phyloP scores from a whole-genome alignment of 768 basidiomycete species.

The Coprinopsis sp. region DNA sequence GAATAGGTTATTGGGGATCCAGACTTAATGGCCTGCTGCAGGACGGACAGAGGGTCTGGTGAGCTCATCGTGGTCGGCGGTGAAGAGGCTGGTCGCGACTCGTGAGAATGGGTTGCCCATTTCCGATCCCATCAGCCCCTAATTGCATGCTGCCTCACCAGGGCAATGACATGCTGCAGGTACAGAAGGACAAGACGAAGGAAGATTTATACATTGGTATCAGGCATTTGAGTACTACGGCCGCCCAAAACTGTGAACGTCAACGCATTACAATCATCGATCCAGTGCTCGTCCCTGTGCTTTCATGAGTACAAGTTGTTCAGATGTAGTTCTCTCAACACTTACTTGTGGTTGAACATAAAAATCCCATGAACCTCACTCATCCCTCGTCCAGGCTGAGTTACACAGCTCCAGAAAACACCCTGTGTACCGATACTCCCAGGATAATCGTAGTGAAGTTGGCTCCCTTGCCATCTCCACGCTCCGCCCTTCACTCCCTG shows the following conservation, averaged over 20 bases:
- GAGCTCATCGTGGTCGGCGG: conserved; percentile 23
- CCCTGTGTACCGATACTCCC: conserved; percentile 35
- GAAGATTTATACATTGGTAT: no score
- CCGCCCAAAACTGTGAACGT: neutral
- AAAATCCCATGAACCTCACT: conserved; percentile 41
- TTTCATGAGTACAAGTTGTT: no score
- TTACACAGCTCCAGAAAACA: conserved; percentile 11
- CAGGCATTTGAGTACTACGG: neutral
- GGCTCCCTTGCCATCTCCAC: conserved; percentile 55
- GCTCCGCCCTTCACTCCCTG: conserved; percentile 35
- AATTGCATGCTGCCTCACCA: no score
- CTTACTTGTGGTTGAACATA: conserved; percentile 10
- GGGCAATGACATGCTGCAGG: no score
- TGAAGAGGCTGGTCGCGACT: neutral
- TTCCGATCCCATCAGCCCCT: no score
- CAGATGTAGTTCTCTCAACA: neutral
- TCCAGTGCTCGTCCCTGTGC: neutral
- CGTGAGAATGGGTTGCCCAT: conserved; percentile 7
- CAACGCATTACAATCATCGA: neutral
- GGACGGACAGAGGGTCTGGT: conserved; percentile 49
- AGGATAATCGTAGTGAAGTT: conserved; percentile 44
- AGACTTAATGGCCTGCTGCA: conserved; percentile 60
- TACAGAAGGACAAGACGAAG: no score
- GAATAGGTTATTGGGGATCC: conserved; percentile 48
- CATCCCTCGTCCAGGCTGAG: neutral